These are phyloP conservation scores for Echeveria elegans DNA, from an alignment of 164 flowering plant genomes.

Conservation along the genomic window DNA sequence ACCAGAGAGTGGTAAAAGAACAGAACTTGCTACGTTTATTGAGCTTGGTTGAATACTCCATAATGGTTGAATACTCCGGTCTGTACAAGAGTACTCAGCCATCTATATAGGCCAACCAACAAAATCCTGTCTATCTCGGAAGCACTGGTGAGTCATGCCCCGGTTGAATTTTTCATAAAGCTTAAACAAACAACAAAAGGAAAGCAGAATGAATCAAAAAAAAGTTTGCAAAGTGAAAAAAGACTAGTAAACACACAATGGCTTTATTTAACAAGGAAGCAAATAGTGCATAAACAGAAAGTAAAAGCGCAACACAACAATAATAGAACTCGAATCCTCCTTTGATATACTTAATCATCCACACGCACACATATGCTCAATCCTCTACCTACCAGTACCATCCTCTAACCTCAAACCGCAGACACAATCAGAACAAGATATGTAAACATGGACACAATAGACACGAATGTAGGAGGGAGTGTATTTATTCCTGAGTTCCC, in stretches of 20 bases:
- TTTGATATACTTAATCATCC: neutral
- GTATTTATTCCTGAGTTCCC: neutral
- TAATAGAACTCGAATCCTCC: neutral
- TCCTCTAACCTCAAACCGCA: neutral
- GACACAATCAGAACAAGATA: neutral
- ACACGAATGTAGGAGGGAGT: neutral
- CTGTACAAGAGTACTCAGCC: too few species aligned
- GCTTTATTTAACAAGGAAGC: neutral
- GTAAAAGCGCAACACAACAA: neutral
- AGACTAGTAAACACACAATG: neutral
- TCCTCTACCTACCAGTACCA: neutral
- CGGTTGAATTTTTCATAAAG: neutral
- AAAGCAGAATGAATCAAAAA: neutral
- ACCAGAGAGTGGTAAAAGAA: too few species aligned
- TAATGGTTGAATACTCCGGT: too few species aligned
- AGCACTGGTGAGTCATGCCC: too few species aligned
- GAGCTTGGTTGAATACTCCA: too few species aligned
- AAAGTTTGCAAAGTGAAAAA: too few species aligned
- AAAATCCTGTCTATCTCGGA: too few species aligned
- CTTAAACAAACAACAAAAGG: neutral
- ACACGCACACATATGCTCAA: neutral
- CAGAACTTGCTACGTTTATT: too few species aligned
- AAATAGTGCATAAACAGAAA: neutral
- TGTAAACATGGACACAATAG: neutral
- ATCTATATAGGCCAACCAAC: too few species aligned